Evolutionary conservation across 2,329 filamentous ascomycete species (phyloP).

Genomic region (Fusarium albidum): DNA sequence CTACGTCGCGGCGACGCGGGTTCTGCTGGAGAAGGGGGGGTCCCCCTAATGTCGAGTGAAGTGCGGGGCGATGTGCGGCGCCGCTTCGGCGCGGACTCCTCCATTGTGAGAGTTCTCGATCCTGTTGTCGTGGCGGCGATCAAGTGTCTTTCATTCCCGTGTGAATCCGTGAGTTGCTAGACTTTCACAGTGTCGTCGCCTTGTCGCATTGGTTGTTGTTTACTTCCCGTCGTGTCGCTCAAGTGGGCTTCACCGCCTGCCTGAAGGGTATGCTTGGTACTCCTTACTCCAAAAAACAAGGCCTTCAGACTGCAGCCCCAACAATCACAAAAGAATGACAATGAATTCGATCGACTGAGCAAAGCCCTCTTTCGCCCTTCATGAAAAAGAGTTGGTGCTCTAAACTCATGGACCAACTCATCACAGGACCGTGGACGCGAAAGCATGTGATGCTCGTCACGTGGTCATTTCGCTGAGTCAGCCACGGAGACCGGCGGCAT

Average conservation of each 20-base stretch:
- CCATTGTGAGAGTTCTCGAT: constrained; percentile 45
- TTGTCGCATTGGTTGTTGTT: constrained; percentile 39
- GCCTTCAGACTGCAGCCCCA: background rate
- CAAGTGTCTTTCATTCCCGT: constrained; percentile 20
- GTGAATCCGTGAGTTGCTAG: background rate
- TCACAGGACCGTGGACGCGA: constrained; percentile 16
- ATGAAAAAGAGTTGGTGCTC: background rate
- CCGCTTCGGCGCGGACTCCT: constrained; percentile 69
- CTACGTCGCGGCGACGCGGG: constrained; percentile 43
- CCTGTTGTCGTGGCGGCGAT: background rate
- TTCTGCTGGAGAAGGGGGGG: constrained; percentile 24
- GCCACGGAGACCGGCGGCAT: background rate
- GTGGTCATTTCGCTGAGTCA: constrained; percentile 16
- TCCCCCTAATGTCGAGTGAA: constrained; percentile 36
- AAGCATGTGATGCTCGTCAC: constrained; percentile 26
- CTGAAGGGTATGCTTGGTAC: constrained; percentile 3
- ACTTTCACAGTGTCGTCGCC: constrained; percentile 5
- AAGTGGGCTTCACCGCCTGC: constrained; percentile 40
- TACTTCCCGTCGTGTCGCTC: constrained; percentile 39
- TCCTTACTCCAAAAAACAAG: background rate
- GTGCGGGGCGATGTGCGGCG: constrained; percentile 67
- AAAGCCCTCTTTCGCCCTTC: background rate
- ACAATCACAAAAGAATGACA: background rate
- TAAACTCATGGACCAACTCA: background rate
- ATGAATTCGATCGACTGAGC: background rate